phyloP scores from a whole-genome alignment of 306 rosid genomes.

The Pyrus bretschneideri region DNA sequence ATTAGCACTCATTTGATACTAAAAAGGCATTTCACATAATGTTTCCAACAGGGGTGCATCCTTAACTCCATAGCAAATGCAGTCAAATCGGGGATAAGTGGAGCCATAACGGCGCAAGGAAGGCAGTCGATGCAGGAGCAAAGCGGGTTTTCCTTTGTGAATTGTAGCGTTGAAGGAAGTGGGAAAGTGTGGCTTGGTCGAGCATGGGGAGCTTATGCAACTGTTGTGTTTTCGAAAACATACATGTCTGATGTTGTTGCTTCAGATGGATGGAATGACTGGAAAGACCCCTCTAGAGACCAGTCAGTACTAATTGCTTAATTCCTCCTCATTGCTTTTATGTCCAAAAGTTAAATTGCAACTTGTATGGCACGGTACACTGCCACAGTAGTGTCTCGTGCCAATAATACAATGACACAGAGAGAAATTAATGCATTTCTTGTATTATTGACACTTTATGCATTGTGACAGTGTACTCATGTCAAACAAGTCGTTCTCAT shows the following conservation, averaged over 20 bases:
- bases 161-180: conserved; percentile 58
- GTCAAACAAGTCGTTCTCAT: neutral
- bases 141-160: conserved; percentile 73
- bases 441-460: too few relatives aligned
- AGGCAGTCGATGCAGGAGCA: conserved; percentile 36
- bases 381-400: too few relatives aligned
- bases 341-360: neutral
- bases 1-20: neutral
- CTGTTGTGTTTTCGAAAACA: conserved; percentile 53
- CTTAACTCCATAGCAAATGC: conserved; percentile 49
- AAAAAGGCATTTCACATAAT: neutral
- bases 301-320: conserved; percentile 24
- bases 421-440: too few relatives aligned
- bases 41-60: conserved; percentile 40
- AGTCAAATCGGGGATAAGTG: conserved; percentile 34
- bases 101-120: conserved; percentile 74
- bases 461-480: too few relatives aligned
- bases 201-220: conserved; percentile 71
- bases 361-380: too few relatives aligned
- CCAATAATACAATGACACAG: too few relatives aligned
- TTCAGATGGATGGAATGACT: conserved; percentile 70
- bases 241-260: conserved; percentile 59
- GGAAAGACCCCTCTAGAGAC: conserved; percentile 65
- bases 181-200: conserved; percentile 86
- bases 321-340: neutral